Conservation (phyloP, 2,329 filamentous ascomycete species). For the Aspergillus fijiensis region DNA sequence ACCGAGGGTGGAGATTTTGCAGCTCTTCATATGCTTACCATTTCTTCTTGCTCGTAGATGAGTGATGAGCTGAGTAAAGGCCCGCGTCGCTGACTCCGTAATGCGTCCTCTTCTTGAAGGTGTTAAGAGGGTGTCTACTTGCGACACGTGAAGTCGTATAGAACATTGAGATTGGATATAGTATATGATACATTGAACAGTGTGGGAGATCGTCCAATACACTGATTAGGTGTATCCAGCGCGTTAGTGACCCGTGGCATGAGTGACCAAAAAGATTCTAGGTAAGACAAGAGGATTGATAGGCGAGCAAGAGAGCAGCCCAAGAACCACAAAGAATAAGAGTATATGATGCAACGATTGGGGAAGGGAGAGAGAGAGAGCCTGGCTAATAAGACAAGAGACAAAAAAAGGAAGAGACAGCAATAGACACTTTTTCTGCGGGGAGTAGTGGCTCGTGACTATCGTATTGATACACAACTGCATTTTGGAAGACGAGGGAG, state of each 20-base stretch:
- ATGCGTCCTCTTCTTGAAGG: too few relatives aligned
- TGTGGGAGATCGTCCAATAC: neutral
- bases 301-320: slow-evolving; percentile 17
- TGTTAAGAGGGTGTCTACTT: too few relatives aligned
- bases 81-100: too few relatives aligned
- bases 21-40: too few relatives aligned
- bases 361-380: neutral
- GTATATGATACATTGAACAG: neutral
- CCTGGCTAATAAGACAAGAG: neutral
- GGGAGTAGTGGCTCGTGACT: neutral
- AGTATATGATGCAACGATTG: neutral
- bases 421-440: neutral
- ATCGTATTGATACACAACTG: neutral
- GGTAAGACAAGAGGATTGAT: slow-evolving; percentile 17
- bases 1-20: too few relatives aligned
- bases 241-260: neutral
- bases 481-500: neutral
- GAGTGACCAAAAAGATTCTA: neutral
- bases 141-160: neutral
- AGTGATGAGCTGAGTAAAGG: too few relatives aligned
- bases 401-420: neutral
- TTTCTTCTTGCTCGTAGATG: too few relatives aligned
- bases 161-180: neutral
- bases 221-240: neutral
- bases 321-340: neutral